A percentile compares a stretch with the other conserved stretches of the same genome.
These are phyloP conservation scores for Colletotrichum spaethianum DNA, from an alignment of 2,329 filamentous ascomycete genomes.

Conservation along the genomic window DNA sequence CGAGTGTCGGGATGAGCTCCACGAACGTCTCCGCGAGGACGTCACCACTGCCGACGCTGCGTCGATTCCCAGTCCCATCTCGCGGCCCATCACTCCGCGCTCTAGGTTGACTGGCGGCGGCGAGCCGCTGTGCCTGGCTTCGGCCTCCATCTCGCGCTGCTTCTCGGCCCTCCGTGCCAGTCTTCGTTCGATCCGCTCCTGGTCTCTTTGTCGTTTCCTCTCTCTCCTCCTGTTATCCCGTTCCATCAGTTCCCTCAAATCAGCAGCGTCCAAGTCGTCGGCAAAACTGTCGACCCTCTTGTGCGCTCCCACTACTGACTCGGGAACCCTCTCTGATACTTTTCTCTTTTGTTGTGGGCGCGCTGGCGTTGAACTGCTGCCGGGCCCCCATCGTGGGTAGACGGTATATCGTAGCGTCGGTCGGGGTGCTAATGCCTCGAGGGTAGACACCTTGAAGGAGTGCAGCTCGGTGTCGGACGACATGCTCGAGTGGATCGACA, in stretches of 20 bases:
- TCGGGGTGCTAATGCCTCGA: constrained; percentile 87
- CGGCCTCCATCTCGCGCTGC: constrained; percentile 71
- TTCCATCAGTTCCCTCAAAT: constrained; percentile 90
- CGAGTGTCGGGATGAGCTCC: constrained; percentile 52
- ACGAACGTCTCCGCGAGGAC: constrained; percentile 67
- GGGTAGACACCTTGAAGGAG: constrained; percentile 83
- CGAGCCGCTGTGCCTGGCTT: constrained; percentile 65
- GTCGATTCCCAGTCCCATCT: constrained; percentile 67
- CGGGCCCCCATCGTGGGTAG: constrained; percentile 70
- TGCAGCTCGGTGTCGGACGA: constrained; percentile 82
- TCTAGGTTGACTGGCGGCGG: constrained; percentile 71
- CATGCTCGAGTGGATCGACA: constrained; percentile 82
- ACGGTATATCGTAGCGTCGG: constrained; percentile 85
- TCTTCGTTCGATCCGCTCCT: constrained; percentile 75
- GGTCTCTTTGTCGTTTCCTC: constrained; percentile 77
- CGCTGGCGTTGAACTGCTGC: constrained; percentile 60
- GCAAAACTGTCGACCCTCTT: constrained; percentile 81
- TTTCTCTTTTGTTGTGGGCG: constrained; percentile 66
- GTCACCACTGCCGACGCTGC: constrained; percentile 68
- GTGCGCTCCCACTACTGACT: constrained; percentile 72
- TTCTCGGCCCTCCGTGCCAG: constrained; percentile 78
- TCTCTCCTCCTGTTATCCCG: constrained; percentile 86
- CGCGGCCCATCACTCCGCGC: constrained; percentile 72
- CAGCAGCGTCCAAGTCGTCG: constrained; percentile 87
- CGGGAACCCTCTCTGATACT: constrained; percentile 64